Conservation (phyloP, 2,329 filamentous ascomycete species). For the Fusarium sp. region DNA sequence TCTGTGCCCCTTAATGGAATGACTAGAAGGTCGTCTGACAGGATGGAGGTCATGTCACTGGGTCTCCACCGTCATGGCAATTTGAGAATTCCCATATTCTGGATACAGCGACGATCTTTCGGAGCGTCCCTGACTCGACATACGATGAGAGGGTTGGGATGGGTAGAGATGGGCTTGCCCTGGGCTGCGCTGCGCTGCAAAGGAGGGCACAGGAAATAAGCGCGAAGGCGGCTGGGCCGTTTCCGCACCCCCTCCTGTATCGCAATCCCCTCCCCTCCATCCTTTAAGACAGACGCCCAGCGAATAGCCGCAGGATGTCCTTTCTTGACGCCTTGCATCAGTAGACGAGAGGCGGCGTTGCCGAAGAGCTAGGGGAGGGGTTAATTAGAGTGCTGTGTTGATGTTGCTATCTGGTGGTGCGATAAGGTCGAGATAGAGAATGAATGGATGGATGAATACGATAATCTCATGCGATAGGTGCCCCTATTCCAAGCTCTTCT, state of each 20-base stretch:
- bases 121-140: constrained; percentile 19
- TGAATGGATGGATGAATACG: background rate
- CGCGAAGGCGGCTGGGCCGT: constrained; percentile 29
- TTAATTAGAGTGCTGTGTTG: background rate
- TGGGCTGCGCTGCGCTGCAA: background rate
- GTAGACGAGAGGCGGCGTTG: constrained; percentile 12
- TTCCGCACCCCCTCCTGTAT: constrained; percentile 19
- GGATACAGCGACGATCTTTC: constrained; percentile 6
- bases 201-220: constrained; percentile 21
- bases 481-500: background rate
- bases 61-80: constrained; percentile 9
- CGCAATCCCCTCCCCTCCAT: background rate
- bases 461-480: background rate
- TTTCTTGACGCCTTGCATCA: constrained; percentile 4
- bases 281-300: background rate
- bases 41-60: background rate
- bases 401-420: background rate
- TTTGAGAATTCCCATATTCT: constrained; percentile 30
- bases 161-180: background rate
- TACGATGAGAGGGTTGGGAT: constrained; percentile 5
- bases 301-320: constrained; percentile 25
- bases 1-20: background rate
- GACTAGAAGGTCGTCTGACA: background rate
- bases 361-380: constrained; percentile 6
- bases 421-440: background rate